Evolutionary conservation across 2,329 filamentous ascomycete genomes (phyloP), one percentile per base, ranked within the genome.

Genomic region (Emericellopsis atlantica): DNA sequence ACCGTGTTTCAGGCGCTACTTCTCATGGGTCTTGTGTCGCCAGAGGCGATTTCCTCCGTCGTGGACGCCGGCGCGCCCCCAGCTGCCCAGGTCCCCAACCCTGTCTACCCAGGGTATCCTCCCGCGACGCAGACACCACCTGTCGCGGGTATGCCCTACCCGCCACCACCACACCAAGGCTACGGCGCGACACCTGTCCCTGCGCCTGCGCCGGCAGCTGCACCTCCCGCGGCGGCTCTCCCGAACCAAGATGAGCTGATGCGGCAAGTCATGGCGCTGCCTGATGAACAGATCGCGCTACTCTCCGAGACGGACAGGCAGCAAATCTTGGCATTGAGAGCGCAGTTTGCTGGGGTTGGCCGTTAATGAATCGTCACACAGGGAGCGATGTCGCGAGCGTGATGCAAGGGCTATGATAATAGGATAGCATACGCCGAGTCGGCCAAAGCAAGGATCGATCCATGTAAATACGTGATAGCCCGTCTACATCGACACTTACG

Each of bases 1-100:
- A 92, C 92, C 43, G 83, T 96, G 49, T 96, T 96, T 65, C 90
- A 96, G 62, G 84, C 89, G 21, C 74, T 96, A 9, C 76, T 96
- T 2, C 76, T 95, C 32, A 92, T 96, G 76, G 87, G 88, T 36
- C 78, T 96, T 9, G 87, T 96, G 42, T 90, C 92, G 43, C 84
- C 86, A 12, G 80, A 81, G 51, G 80, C 88, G 4, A 79, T 96
- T 41, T 76, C 81, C 46, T 81, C 83, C 5, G 85, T 96, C 24
- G 73, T 95, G 40, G 84, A 93, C 54, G 63, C 68, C 5, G 47
- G 69, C 64, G 57, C 65, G 58, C 47, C 64, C 24, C 60, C 58
- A 10, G 45, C 58, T 4, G 45, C 46, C 47, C 43, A 53, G 3
- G 49, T 54, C 8, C 48, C 54, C 7, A 46, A 47, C 11, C 39